Percentiles rank a stretch among this genome's conserved stretches.
Conservation (phyloP, 2,329 filamentous ascomycete genomes). For the Aspergillus costaricaensis region DNA sequence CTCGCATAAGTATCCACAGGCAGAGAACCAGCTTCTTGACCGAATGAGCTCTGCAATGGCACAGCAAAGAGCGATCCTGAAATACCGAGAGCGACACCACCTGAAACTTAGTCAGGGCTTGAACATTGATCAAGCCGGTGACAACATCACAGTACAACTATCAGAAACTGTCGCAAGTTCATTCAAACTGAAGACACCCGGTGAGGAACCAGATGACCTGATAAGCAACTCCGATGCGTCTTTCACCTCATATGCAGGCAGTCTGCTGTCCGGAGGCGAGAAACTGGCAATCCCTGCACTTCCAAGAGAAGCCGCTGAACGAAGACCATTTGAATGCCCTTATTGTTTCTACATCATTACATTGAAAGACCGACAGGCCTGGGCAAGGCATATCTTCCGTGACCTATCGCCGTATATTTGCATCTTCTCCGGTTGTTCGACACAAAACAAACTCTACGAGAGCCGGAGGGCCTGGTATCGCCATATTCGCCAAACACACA, state of each 20-base stretch:
- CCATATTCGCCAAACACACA: neutral
- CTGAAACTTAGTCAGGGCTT: slow-evolving; percentile 33
- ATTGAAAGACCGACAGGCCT: slow-evolving; percentile 26
- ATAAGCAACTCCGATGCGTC: too few relatives aligned
- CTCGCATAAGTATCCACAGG: neutral
- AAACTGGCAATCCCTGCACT: neutral
- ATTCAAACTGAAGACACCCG: neutral
- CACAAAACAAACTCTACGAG: slow-evolving; percentile 22
- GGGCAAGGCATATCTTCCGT: slow-evolving; percentile 43
- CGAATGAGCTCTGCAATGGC: slow-evolving; percentile 40
- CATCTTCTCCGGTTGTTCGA: slow-evolving; percentile 29
- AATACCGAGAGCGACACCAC: slow-evolving; percentile 42
- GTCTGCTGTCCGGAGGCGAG: neutral
- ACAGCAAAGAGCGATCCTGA: slow-evolving; percentile 38
- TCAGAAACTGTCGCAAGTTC: slow-evolving; percentile 14
- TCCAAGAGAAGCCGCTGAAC: neutral
- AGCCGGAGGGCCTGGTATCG: slow-evolving; percentile 21
- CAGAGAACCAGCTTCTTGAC: slow-evolving; percentile 17
- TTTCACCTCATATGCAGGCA: neutral
- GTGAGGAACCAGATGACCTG: too few relatives aligned
- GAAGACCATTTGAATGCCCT: slow-evolving; percentile 18
- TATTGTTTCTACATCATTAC: slow-evolving; percentile 44
- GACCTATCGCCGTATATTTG: slow-evolving; percentile 47
- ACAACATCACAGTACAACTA: neutral
- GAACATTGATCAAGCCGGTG: slow-evolving; percentile 1